Conservation (phyloP, 2,329 filamentous ascomycete species). For the Pleomassaria siparia region DNA sequence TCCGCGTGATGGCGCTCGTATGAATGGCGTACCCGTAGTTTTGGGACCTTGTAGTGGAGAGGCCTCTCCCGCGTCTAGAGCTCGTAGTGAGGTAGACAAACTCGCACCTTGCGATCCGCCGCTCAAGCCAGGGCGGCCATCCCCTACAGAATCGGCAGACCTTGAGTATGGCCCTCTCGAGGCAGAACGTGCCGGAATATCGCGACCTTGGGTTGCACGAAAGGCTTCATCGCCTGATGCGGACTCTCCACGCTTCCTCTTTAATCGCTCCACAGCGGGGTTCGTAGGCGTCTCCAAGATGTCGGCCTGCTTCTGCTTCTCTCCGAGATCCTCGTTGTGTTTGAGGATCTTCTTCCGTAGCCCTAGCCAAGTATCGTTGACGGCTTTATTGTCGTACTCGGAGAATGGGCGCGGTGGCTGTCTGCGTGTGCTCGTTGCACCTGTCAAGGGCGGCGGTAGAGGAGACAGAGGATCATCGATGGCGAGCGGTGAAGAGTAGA, state of each 20-base stretch:
- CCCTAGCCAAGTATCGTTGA: constrained; percentile 76
- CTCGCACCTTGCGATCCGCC: constrained; percentile 21
- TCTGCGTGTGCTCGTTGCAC: constrained; percentile 50
- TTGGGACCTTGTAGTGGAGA: constrained; percentile 31
- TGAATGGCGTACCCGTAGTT: constrained; percentile 55
- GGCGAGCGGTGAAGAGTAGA: constrained; percentile 78
- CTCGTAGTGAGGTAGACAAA: constrained; percentile 32
- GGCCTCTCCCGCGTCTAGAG: constrained; percentile 29
- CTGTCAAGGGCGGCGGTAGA: constrained; percentile 56
- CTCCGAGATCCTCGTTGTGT: constrained; percentile 44
- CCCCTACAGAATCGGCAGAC: constrained; percentile 29
- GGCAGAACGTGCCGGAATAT: constrained; percentile 28
- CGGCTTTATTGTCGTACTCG: constrained; percentile 72
- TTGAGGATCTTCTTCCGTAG: constrained; percentile 55
- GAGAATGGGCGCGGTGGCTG: constrained; percentile 76
- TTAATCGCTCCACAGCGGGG: constrained; percentile 38
- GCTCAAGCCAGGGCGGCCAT: constrained; percentile 25
- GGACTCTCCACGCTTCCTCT: constrained; percentile 36
- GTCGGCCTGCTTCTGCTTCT: constrained; percentile 31
- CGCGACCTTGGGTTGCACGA: constrained; percentile 22
- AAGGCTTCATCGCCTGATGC: constrained; percentile 24
- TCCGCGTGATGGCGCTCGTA: constrained; percentile 50
- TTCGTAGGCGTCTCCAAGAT: constrained; percentile 28
- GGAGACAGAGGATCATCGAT: constrained; percentile 88
- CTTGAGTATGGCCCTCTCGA: constrained; percentile 30